Conservation (phyloP, 768 basidiomycete genomes). For the Boletus sp. region DNA sequence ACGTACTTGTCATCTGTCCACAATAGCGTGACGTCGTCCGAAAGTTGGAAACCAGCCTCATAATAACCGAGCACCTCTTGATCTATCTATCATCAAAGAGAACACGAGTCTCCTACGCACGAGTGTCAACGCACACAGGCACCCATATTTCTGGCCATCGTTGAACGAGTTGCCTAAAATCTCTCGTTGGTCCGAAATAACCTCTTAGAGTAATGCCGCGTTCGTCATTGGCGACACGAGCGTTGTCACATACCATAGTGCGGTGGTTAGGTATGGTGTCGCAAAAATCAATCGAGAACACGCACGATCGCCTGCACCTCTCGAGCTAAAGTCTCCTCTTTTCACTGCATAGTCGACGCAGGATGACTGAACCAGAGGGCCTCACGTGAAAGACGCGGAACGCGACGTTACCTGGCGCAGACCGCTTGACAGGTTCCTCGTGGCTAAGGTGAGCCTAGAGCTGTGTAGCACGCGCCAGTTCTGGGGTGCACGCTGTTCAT, state of each 20-base stretch:
- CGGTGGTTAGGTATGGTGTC: background rate
- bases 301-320: background rate
- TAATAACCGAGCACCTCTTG: background rate
- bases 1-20: slow-evolving; percentile 2
- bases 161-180: background rate
- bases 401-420: no score
- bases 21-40: background rate
- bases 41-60: background rate
- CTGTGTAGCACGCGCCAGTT: no score
- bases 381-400: no score
- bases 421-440: no score
- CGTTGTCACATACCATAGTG: background rate
- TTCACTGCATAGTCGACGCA: no score
- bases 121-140: background rate
- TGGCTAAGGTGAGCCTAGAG: no score
- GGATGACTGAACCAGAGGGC: no score
- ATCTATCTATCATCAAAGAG: background rate
- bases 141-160: background rate
- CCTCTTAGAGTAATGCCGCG: background rate
- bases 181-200: background rate
- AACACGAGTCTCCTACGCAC: background rate
- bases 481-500: background rate
- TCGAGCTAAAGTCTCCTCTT: slow-evolving; percentile 39
- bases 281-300: background rate
- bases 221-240: background rate